phyloP scores from a whole-genome alignment of 2,329 filamentous ascomycete genomes.

The Cladosporium sp. region DNA sequence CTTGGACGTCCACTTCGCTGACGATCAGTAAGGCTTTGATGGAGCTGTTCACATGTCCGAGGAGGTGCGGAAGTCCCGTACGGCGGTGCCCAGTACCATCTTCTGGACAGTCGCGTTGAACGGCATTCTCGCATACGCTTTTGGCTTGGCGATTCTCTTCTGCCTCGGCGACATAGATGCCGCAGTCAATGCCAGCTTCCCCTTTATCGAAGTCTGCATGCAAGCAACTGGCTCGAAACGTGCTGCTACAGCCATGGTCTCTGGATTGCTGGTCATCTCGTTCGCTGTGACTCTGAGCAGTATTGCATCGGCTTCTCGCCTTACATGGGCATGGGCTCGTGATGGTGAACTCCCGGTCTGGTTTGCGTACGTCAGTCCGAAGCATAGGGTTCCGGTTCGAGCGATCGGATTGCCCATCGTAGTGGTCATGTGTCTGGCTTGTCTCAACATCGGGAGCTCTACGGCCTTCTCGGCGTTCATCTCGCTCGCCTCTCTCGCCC shows the following conservation, averaged over 20 bases:
- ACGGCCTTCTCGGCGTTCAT: slow-evolving; percentile 23
- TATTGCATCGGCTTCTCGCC: slow-evolving; percentile 21
- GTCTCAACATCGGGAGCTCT: slow-evolving; percentile 20
- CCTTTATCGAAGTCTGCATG: slow-evolving; percentile 21
- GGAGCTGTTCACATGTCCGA: slow-evolving; percentile 20
- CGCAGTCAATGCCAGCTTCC: slow-evolving; percentile 17
- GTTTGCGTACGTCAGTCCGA: slow-evolving; percentile 21
- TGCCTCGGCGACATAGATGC: slow-evolving; percentile 20
- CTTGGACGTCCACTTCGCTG: neutral
- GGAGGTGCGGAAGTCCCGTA: slow-evolving; percentile 19
- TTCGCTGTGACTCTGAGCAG: slow-evolving; percentile 18
- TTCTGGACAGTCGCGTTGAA: slow-evolving; percentile 22
- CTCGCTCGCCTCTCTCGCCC: slow-evolving; percentile 21
- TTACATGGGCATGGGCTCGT: slow-evolving; percentile 26
- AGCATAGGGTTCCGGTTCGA: slow-evolving; percentile 20
- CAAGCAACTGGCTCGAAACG: slow-evolving; percentile 19
- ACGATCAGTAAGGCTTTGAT: slow-evolving; percentile 15
- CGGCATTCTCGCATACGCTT: slow-evolving; percentile 20
- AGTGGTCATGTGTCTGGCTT: slow-evolving; percentile 20
- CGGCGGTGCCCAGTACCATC: slow-evolving; percentile 22
- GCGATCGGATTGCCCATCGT: slow-evolving; percentile 22
- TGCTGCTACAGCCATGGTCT: slow-evolving; percentile 22
- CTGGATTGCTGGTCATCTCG: slow-evolving; percentile 18
- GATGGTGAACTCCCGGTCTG: slow-evolving; percentile 23
- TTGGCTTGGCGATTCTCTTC: slow-evolving; percentile 21